phyloP scores from a whole-genome alignment of 176 grass and related monocot genomes.

The Metroxylon sagu region DNA sequence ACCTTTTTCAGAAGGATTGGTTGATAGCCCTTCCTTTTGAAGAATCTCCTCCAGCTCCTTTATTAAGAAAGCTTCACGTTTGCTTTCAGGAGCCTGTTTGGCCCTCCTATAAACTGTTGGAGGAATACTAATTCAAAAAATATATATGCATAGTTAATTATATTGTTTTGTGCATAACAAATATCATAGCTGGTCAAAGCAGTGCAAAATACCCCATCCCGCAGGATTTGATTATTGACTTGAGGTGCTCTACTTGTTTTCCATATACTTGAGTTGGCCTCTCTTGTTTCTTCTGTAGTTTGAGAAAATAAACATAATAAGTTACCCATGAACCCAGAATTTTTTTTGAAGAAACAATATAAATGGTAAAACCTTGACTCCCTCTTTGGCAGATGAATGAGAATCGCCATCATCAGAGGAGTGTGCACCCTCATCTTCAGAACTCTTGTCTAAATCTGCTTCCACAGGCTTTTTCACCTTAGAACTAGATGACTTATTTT shows the following conservation, averaged over 20 bases:
- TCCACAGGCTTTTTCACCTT: conserved; percentile 51
- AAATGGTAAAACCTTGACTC: conserved; percentile 21
- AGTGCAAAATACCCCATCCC: conserved; percentile 57
- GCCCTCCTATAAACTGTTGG: conserved; percentile 74
- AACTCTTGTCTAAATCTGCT: conserved; percentile 24
- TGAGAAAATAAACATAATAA: conserved; percentile 20
- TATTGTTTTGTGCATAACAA: conserved; percentile 1
- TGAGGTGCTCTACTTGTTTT: conserved; percentile 70
- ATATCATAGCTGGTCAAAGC: conserved; percentile 6
- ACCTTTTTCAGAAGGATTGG: conserved; percentile 97
- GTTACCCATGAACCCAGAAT: conserved; percentile 11
- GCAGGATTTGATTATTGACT: conserved; percentile 95
- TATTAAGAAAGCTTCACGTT: conserved; percentile 63
- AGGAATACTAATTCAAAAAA: conserved; percentile 46
- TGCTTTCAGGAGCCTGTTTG: conserved; percentile 83
- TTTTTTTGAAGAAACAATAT: conserved; percentile 1
- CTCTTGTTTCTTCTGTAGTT: conserved; percentile 65
- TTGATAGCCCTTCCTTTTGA: conserved; percentile 87
- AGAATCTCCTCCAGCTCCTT: conserved; percentile 82
- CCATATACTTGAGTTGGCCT: conserved; percentile 44
- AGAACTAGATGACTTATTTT: conserved; percentile 38
- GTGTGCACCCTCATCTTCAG: conserved; percentile 33
- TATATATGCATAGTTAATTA: conserved; percentile 26
- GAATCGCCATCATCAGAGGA: conserved; percentile 40
- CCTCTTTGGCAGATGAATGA: conserved; percentile 59